phyloP scores from a whole-genome alignment of 2,329 filamentous ascomycete species.

The Fusarium sp. region DNA sequence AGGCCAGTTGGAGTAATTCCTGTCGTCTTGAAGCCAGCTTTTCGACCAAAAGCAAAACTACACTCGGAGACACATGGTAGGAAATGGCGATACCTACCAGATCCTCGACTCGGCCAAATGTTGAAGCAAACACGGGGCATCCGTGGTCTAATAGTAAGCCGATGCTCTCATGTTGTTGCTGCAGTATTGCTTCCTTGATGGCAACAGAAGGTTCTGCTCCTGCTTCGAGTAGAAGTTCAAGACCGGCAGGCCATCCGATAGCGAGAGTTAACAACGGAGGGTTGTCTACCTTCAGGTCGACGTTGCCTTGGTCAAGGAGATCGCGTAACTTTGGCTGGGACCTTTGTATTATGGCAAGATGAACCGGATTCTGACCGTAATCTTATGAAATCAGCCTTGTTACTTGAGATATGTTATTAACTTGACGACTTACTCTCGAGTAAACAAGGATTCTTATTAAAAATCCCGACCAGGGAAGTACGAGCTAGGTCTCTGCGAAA shows the following conservation, averaged over 20 bases:
- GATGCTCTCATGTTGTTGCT: accelerated
- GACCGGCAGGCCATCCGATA: neutral
- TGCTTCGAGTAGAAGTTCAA: accelerated
- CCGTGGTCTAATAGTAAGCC: accelerated
- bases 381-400: too few species aligned
- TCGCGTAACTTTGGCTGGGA: accelerated
- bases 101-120: too few species aligned
- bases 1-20: too few species aligned
- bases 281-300: neutral
- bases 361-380: neutral
- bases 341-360: neutral
- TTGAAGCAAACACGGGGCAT: too few species aligned
- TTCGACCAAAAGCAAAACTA: too few species aligned
- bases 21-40: too few species aligned
- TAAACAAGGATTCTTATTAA: too few species aligned
- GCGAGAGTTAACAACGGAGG: accelerated
- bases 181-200: accelerated
- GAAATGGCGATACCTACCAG: too few species aligned
- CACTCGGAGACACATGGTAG: too few species aligned
- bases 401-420: too few species aligned
- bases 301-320: accelerated
- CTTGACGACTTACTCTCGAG: neutral
- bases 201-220: accelerated
- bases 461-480: too few species aligned
- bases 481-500: too few species aligned